Evolutionary conservation across 2,329 filamentous ascomycete species (phyloP), one percentile per base, ranked within the genome.

Genomic region (Phoma sp.): DNA sequence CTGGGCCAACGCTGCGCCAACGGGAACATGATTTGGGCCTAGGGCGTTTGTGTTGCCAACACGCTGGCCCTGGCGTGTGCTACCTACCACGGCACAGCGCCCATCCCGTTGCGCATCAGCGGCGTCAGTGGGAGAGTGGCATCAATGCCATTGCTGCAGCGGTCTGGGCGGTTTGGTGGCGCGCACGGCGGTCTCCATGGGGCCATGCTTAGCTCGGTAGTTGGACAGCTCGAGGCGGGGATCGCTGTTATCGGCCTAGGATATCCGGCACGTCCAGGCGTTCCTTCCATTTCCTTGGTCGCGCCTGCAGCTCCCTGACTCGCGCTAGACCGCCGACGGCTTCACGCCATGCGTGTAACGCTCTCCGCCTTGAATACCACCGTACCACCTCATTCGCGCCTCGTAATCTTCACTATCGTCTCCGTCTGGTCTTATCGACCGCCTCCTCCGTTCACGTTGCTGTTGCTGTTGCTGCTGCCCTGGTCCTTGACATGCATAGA

Each of bases 351-450:
- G 43, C 55, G 51, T 68, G 66, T 60, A 69, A 71, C 68, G 63
- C 56, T 64, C 62, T 64, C 59, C 58, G 51, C 63, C 55, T 39
- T 46, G 43, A 58, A 71, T 72, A 64, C 68, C 67, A 70, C 68
- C 44, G 70, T 72, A 64, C 68, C 67, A 70, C 68, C 44, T 67
- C 57, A 51, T 54, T 60, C 48, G 58, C 60, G 41, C 38, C 51
- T 29, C 52, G 54, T 62, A 60, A 31, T 52, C 41, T 58, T 39
- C 36, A 31, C 41, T 43, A 50, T 55, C 45, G 25, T 35, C 41
- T 29, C 12, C 12, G 12, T 31, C 29, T 31, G 9, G 12, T 32
- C 27, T 47, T 51, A 45, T 49, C 60, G 46, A 41, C 31, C 37
- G 41, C 17, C 37, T 9, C 44, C 46, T 33, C 40, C 51, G 40